A percentile compares a stretch with the other conserved stretches of the same genome.
Conservation (phyloP, 2,329 filamentous ascomycete species). For the Rosellinia necatrix region DNA sequence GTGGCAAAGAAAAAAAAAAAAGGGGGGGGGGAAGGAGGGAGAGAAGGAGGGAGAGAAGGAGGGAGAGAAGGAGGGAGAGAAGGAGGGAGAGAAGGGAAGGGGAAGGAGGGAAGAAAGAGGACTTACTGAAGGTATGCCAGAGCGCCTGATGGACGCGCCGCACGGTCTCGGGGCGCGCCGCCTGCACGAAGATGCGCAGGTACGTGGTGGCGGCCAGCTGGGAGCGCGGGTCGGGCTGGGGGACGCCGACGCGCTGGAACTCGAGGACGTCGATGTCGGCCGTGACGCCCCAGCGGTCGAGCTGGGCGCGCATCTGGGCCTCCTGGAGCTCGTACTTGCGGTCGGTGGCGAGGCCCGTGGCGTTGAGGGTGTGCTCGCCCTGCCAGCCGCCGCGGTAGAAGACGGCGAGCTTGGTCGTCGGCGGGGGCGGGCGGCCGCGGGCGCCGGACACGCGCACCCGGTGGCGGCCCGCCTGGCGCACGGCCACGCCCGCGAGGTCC, state of each 20-base stretch:
- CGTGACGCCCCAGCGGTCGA: slow-evolving; percentile 44
- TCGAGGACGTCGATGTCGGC: slow-evolving; percentile 55
- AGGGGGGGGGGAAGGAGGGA: not conserved
- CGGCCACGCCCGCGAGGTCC: slow-evolving; percentile 41
- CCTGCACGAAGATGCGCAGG: slow-evolving; percentile 50
- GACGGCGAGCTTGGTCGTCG: slow-evolving; percentile 57
- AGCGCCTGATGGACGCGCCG: slow-evolving; percentile 38
- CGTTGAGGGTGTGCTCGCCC: slow-evolving; percentile 50
- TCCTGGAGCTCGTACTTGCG: slow-evolving; percentile 57
- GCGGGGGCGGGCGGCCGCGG: slow-evolving; percentile 49
- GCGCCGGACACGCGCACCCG: slow-evolving; percentile 49
- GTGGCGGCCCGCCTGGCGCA: slow-evolving; percentile 43
- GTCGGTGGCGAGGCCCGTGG: slow-evolving; percentile 51
- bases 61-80: no score
- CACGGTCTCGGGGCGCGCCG: slow-evolving; percentile 38
- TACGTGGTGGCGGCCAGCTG: slow-evolving; percentile 51
- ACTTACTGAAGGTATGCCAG: slow-evolving; percentile 40
- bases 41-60: not conserved
- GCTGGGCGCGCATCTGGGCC: slow-evolving; percentile 49
- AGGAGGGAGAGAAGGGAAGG: no score
- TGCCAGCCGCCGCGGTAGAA: slow-evolving; percentile 55
- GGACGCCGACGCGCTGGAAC: slow-evolving; percentile 52
- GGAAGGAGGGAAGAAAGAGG: no score
- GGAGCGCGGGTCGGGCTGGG: slow-evolving; percentile 44
- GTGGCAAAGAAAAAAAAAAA: not conserved